A percentile compares a stretch with the other conserved stretches of the same genome.
Conservation (phyloP, 495 filamentous ascomycete genomes). For the Physcia stellaris region DNA sequence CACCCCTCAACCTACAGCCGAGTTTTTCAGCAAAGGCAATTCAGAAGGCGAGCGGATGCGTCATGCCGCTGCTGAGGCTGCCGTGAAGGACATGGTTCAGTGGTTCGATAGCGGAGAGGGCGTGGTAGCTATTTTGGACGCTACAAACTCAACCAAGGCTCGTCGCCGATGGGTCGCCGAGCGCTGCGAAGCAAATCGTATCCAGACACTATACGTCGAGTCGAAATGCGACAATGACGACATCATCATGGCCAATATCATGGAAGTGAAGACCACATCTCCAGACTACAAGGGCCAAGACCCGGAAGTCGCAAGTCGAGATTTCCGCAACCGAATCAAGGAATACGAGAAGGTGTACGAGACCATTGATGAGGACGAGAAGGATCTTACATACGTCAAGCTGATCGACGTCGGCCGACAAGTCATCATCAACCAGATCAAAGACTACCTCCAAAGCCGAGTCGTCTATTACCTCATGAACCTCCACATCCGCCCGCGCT, state of each 20-base stretch:
- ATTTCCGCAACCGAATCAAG: constrained; percentile 86
- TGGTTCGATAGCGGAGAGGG: constrained; percentile 67
- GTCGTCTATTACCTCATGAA: constrained; percentile 98
- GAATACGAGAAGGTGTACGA: constrained; percentile 96
- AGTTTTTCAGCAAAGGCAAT: constrained; percentile 87
- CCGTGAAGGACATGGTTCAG: constrained; percentile 76
- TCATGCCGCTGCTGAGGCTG: constrained; percentile 74
- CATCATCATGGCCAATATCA: constrained; percentile 91
- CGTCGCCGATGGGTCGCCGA: constrained; percentile 88
- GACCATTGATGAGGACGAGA: constrained; percentile 78
- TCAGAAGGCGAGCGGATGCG: constrained; percentile 80
- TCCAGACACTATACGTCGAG: constrained; percentile 91
- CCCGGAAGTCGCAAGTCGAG: constrained; percentile 73
- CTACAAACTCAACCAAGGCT: constrained; percentile 83
- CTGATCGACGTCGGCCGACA: constrained; percentile 91
- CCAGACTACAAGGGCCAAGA: constrained; percentile 93
- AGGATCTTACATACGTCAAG: constrained; percentile 80
- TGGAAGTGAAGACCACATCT: constrained; percentile 92
- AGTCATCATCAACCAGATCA: constrained; percentile 93
- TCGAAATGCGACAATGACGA: constrained; percentile 91
- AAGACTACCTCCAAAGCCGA: constrained; percentile 89
- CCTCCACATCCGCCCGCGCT: constrained; percentile 90
- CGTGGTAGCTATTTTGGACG: constrained; percentile 82
- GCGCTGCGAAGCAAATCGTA: constrained; percentile 50
- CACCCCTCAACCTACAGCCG: constrained; percentile 73